Evolutionary conservation across 805 yeast species (phyloP).

Genomic region (Metschnikowia amazonensis): DNA sequence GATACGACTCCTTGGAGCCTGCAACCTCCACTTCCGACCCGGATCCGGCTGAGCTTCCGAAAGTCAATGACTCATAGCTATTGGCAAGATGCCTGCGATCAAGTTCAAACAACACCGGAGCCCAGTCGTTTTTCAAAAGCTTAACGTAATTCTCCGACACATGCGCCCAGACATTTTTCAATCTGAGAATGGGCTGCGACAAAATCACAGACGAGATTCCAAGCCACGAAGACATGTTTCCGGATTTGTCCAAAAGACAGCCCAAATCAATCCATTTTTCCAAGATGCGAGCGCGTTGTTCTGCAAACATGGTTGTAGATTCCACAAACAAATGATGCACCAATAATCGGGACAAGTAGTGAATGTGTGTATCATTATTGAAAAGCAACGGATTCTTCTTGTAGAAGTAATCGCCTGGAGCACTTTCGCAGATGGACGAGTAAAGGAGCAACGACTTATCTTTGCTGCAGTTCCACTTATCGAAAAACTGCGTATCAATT

Average conservation of each 20-base stretch:
- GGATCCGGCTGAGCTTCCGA: slow-evolving; percentile 15
- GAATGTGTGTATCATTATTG: slow-evolving; percentile 61
- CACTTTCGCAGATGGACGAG: slow-evolving; percentile 33
- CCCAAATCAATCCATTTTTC: slow-evolving; percentile 87
- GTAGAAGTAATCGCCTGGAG: slow-evolving; percentile 31
- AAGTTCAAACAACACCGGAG: slow-evolving; percentile 85
- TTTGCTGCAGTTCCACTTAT: slow-evolving; percentile 70
- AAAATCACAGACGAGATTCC: slow-evolving; percentile 83
- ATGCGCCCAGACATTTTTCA: slow-evolving; percentile 69
- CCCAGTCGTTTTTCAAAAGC: slow-evolving; percentile 77
- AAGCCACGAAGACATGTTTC: slow-evolving; percentile 93
- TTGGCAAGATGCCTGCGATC: slow-evolving; percentile 64
- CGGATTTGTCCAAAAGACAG: slow-evolving; percentile 65
- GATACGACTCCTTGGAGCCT: slow-evolving; percentile 46
- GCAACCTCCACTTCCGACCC: slow-evolving; percentile 12
- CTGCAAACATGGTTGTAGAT: slow-evolving; percentile 26
- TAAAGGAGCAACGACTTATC: slow-evolving; percentile 74
- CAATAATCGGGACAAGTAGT: slow-evolving; percentile 71
- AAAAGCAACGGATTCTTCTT: slow-evolving; percentile 73
- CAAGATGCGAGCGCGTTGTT: slow-evolving; percentile 58
- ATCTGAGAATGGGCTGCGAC: slow-evolving; percentile 75
- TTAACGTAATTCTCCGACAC: slow-evolving; percentile 59
- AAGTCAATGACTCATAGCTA: slow-evolving; percentile 11
- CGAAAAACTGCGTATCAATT: slow-evolving; percentile 63
- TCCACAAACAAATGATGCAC: slow-evolving; percentile 66